A percentile compares a stretch with the other conserved stretches of the same genome.
phyloP scores from a whole-genome alignment of 257 asterid genomes.

The Pogostemon cablin region DNA sequence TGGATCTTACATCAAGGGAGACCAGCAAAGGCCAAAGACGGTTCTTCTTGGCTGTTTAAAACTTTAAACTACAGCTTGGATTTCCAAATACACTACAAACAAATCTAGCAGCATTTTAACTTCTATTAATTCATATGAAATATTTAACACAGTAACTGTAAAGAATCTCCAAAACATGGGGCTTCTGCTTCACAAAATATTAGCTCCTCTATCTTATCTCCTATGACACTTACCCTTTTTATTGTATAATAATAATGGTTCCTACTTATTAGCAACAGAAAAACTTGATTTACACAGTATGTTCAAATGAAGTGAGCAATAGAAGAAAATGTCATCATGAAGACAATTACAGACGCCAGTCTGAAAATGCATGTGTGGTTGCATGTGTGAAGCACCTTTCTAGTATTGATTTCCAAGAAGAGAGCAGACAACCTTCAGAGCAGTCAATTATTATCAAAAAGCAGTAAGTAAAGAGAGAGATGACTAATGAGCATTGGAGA shows the following conservation, averaged over 20 bases:
- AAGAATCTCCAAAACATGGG: background rate
- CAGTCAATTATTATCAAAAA: constrained; percentile 4
- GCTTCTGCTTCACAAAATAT: constrained; percentile 8
- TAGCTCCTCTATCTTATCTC: background rate
- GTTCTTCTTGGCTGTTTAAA: background rate
- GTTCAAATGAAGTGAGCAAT: constrained; percentile 18
- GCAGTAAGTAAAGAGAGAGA: background rate
- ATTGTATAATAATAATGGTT: background rate
- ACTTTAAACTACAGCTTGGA: background rate
- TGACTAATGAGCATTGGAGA: constrained; percentile 1
- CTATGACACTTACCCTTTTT: background rate
- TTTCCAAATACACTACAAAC: background rate
- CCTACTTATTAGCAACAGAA: background rate
- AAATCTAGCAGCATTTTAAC: background rate
- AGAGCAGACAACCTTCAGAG: constrained; percentile 11
- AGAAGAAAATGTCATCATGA: constrained; percentile 8
- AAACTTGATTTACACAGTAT: background rate
- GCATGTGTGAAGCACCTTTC: background rate
- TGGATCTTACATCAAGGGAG: background rate
- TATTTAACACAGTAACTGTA: background rate
- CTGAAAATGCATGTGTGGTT: background rate
- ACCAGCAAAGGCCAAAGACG: background rate
- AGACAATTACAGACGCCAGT: background rate
- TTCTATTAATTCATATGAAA: background rate
- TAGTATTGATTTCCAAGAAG: constrained; percentile 1